Conservation (phyloP, 2,329 filamentous ascomycete species). For the Ophiostoma sp. region DNA sequence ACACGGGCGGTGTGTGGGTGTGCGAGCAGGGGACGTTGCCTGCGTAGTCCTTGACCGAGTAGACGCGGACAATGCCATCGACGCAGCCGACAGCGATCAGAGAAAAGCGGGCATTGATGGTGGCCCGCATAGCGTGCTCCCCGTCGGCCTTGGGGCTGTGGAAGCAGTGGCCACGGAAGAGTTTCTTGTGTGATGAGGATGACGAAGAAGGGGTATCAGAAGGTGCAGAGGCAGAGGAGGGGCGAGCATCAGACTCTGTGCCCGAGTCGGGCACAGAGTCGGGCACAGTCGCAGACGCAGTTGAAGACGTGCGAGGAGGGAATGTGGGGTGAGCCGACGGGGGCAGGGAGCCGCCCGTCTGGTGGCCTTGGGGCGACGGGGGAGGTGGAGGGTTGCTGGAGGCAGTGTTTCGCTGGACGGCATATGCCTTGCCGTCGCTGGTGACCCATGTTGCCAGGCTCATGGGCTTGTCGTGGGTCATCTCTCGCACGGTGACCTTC, state of each 20-base stretch:
- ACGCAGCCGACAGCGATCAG: conserved; percentile 80
- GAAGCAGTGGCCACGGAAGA: conserved; percentile 90
- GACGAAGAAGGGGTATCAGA: conserved; percentile 17
- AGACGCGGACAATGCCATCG: conserved; percentile 78
- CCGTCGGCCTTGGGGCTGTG: conserved; percentile 61
- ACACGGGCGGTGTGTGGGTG: conserved; percentile 64
- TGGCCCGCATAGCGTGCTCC: conserved; percentile 63
- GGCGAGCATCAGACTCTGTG: not conserved
- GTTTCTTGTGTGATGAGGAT: conserved; percentile 47
- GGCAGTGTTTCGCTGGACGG: conserved; percentile 63
- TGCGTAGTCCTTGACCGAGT: conserved; percentile 85
- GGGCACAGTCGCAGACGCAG: not conserved
- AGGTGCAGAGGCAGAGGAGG: not conserved
- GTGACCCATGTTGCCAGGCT: conserved; percentile 92
- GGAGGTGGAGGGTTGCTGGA: not conserved
- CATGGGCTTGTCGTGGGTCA: conserved; percentile 95
- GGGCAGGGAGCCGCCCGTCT: not conserved
- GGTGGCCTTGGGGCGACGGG: not conserved
- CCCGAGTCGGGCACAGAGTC: not conserved
- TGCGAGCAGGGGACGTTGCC: conserved; percentile 90
- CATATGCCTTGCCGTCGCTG: conserved; percentile 79
- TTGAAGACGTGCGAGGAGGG: not conserved
- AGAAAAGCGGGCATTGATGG: conserved; percentile 93
- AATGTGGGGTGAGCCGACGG: not conserved
- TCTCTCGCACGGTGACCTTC: conserved; percentile 69